Base-by-base conservation (phyloP, 768 basidiomycete species). In the Boletus tomentosulus region DNA sequence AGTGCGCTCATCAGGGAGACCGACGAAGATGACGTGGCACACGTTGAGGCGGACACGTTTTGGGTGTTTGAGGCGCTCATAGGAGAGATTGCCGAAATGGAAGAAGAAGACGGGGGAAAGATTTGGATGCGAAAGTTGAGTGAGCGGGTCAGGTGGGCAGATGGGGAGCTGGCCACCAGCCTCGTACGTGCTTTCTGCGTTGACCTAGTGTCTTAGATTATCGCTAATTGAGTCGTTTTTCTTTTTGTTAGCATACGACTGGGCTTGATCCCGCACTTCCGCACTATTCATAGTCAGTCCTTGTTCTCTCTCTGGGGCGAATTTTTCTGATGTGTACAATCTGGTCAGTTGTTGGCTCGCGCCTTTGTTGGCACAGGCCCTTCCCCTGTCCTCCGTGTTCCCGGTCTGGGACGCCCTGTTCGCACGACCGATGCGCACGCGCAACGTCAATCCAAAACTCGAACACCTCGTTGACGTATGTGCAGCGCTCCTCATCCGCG, bases 21-120 rank as follows among this genome's bases (percentile, higher is more conserved):
- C 1, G 79, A 87, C 16, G 68, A 76, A 0, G 78, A 81, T 50
- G 85, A 87, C 41, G 65, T 79, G 10, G 75, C 79, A 0, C 87
- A 90, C 65, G 78, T 78, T 5, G 89, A 92, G 66, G 89, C 89
- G 2, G 89, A 92, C 61, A 78, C 85, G 0, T 92, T 92, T 66
- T 92, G 89, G 89, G 62, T 90, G 5, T 86, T 91, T 51, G 87
- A 90, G 66, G 78, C 83, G 0, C 75, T 91, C 60, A 72, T 89
- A 0, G 82, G 83, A 27, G 89, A 91, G 62, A 80, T 91, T 46
- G 74, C 80, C 1, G 89, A 88, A 48, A 65, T 92, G n/a, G 84
- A 85, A 55, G 85, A 86, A 48, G 82, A 84, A 53, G 83, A 84
- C 28, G 79, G 79, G 15, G 80, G 79, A 7, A 77, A 72, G 46